phyloP scores from a whole-genome alignment of 768 basidiomycete species.

The Rhodocollybia butyracea region DNA sequence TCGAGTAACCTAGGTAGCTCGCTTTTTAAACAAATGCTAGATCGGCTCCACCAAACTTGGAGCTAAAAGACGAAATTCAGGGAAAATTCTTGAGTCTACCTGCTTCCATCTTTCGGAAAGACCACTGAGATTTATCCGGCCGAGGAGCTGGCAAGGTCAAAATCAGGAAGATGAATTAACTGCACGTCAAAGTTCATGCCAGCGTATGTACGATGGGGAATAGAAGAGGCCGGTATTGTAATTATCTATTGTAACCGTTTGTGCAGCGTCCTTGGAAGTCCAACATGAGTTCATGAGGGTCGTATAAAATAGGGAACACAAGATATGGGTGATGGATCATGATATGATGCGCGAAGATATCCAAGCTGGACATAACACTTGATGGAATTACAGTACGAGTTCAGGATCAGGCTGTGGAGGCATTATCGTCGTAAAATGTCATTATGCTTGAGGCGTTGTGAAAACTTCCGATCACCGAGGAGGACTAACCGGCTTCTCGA shows the following conservation, averaged over 20 bases:
- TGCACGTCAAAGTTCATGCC: neutral
- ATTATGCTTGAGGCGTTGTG: neutral
- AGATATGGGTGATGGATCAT: neutral
- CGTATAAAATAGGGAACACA: neutral
- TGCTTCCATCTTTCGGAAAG: too few species aligned
- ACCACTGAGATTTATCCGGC: too few species aligned
- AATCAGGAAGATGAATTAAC: neutral
- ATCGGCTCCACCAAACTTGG: neutral
- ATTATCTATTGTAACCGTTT: neutral
- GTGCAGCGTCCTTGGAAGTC: neutral
- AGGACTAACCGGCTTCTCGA: constrained; percentile 2
- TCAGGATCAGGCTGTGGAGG: too few species aligned
- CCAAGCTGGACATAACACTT: too few species aligned
- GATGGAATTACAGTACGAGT: too few species aligned
- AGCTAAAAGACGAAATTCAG: too few species aligned
- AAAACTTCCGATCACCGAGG: neutral
- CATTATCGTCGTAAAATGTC: too few species aligned
- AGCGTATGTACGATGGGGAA: neutral
- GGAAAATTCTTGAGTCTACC: too few species aligned
- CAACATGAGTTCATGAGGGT: constrained; percentile 1
- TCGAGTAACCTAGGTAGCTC: neutral
- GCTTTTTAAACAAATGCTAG: neutral
- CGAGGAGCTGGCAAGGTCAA: neutral
- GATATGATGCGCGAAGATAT: neutral
- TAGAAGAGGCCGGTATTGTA: neutral